A percentile compares a stretch with the other conserved stretches of the same genome.
phyloP scores from a whole-genome alignment of 768 basidiomycete genomes.

The Crepidotus variabilis region DNA sequence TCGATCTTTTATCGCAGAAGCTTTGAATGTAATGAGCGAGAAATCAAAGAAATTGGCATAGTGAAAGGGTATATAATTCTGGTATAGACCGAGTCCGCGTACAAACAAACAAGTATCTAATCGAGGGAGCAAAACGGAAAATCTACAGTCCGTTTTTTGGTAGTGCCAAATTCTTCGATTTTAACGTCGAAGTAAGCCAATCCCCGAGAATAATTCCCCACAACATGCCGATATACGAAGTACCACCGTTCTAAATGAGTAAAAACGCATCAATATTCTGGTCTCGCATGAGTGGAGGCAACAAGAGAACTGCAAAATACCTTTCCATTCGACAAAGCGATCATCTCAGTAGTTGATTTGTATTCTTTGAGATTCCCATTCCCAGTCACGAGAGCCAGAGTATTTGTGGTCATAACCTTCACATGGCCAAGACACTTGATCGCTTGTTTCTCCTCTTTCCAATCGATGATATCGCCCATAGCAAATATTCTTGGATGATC shows the following conservation, averaged over 20 bases:
- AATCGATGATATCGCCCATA: conserved; percentile 61
- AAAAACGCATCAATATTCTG: too few species aligned
- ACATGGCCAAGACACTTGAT: conserved; percentile 45
- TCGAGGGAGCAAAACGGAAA: too few species aligned
- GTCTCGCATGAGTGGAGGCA: too few species aligned
- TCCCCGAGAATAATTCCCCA: conserved; percentile 46
- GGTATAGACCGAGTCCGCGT: too few species aligned
- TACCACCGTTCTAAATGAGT: conserved; percentile 35
- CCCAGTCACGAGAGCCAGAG: conserved; percentile 42
- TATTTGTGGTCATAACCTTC: conserved; percentile 45
- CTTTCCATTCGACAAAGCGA: conserved; percentile 55
- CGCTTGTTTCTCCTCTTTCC: conserved; percentile 58
- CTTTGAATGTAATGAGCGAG: too few species aligned
- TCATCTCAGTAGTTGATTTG: conserved; percentile 45
- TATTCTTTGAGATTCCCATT: conserved; percentile 36
- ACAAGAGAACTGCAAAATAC: conserved; percentile 28
- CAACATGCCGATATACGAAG: conserved; percentile 36
- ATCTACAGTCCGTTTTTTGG: too few species aligned
- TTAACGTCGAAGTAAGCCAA: conserved; percentile 36
- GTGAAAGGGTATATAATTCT: too few species aligned
- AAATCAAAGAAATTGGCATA: too few species aligned
- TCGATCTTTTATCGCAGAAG: too few species aligned
- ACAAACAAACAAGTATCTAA: too few species aligned
- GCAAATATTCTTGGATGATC: conserved; percentile 57
- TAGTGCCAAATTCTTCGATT: too few species aligned